Percentiles rank a stretch among this genome's conserved stretches.
Conservation (phyloP, 1,139 yeast genomes). For the Pichia sp. region DNA sequence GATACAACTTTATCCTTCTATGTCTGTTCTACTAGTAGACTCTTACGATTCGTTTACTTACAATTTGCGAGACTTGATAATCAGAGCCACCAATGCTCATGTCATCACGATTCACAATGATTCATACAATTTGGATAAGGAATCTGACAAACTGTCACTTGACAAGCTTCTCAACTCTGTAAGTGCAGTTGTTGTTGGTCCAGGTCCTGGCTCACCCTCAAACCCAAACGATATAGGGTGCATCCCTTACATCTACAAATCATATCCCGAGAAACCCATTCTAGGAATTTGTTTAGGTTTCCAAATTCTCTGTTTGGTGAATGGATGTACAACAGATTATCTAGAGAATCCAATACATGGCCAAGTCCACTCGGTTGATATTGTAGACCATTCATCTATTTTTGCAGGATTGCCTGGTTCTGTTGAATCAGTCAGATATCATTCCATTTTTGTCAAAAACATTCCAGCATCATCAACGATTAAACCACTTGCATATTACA, state of each 20-base stretch:
- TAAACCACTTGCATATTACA: conserved; percentile 51
- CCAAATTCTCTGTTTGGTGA: conserved; percentile 67
- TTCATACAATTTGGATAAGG: conserved; percentile 38
- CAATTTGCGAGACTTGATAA: conserved; percentile 65
- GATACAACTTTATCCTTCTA: too few relatives aligned
- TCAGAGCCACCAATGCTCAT: conserved; percentile 41
- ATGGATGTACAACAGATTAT: conserved; percentile 49
- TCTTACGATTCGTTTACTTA: conserved; percentile 93
- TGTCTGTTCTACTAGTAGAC: conserved; percentile 65
- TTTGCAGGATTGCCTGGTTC: conserved; percentile 34
- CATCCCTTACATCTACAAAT: conserved; percentile 45
- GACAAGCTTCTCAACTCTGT: conserved; percentile 40
- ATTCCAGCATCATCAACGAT: conserved; percentile 25
- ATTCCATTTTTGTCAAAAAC: conserved; percentile 62
- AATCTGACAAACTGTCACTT: conserved; percentile 26
- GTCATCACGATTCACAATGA: conserved; percentile 74
- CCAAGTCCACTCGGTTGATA: conserved; percentile 55
- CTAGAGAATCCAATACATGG: conserved; percentile 73
- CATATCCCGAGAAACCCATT: conserved; percentile 48
- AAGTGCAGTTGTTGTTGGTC: conserved; percentile 82
- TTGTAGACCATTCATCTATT: conserved; percentile 28
- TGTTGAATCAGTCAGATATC: conserved; percentile 78
- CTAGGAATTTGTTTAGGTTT: conserved; percentile 93
- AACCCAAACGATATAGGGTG: conserved; percentile 62
- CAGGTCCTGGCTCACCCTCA: conserved; percentile 94